Conservation (phyloP, 1,284 basidiomycete species). For the Sanghuangporus sanghuang region DNA sequence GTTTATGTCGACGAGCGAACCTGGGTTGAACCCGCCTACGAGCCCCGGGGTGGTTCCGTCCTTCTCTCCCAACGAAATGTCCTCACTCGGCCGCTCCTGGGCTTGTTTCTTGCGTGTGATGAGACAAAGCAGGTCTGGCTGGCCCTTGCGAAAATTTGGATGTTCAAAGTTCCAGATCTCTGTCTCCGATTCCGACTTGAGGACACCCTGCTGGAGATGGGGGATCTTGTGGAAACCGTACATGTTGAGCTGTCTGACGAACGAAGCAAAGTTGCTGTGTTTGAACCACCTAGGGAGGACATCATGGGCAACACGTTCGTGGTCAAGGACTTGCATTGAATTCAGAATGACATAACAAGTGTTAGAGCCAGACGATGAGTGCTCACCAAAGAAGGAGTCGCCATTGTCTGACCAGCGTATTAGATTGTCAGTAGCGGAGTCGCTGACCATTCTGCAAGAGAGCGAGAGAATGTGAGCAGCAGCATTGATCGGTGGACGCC, state of each 20-base stretch:
- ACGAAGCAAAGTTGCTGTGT: slow-evolving; percentile 91
- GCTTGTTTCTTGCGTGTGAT: slow-evolving; percentile 77
- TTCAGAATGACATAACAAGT: neutral
- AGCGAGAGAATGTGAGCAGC: neutral
- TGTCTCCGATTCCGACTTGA: slow-evolving; percentile 75
- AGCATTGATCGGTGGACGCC: neutral
- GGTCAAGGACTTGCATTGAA: slow-evolving; percentile 71
- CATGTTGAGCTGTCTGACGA: slow-evolving; percentile 97
- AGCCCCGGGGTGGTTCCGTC: slow-evolving; percentile 11
- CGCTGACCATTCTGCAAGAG: slow-evolving; percentile 54
- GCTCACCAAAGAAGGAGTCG: slow-evolving; percentile 77
- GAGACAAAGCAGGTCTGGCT: slow-evolving; percentile 85
- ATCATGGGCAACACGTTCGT: slow-evolving; percentile 89
- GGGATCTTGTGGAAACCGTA: slow-evolving; percentile 96
- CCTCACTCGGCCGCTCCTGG: slow-evolving; percentile 27
- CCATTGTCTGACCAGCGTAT: slow-evolving; percentile 62
- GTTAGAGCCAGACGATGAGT: neutral
- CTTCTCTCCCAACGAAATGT: slow-evolving; percentile 24
- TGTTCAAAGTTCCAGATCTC: slow-evolving; percentile 96
- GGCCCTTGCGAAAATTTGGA: slow-evolving; percentile 83
- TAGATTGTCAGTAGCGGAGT: slow-evolving; percentile 48
- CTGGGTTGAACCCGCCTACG: slow-evolving; percentile 29
- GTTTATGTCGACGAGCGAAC: slow-evolving; percentile 67
- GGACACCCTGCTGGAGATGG: slow-evolving; percentile 91
- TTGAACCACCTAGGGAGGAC: slow-evolving; percentile 94